Conservation (phyloP, 352 stramenopile species). For the Phytophthora chlamydospora region DNA sequence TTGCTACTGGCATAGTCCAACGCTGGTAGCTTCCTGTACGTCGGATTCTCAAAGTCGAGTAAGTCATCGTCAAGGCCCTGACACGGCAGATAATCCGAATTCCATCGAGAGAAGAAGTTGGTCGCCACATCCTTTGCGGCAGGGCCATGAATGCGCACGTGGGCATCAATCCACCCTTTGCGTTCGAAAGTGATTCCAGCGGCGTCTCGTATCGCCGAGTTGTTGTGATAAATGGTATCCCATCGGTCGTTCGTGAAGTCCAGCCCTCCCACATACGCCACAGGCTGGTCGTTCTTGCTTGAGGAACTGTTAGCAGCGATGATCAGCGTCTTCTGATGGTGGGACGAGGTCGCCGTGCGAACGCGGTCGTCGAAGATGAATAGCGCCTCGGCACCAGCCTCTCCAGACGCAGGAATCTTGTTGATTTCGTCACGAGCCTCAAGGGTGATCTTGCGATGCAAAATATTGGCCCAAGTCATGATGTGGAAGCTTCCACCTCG, state of each 20-base stretch:
- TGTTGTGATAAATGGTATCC: slow-evolving; percentile 60
- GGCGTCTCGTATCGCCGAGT: slow-evolving; percentile 35
- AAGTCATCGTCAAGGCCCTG: slow-evolving; percentile 34
- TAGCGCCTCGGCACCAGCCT: slow-evolving; percentile 21
- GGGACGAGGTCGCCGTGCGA: slow-evolving; percentile 28
- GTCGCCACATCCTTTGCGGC: slow-evolving; percentile 49
- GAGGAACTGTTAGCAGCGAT: slow-evolving; percentile 24
- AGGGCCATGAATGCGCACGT: slow-evolving; percentile 47
- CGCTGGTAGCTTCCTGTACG: slow-evolving; percentile 10
- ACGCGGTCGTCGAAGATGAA: slow-evolving; percentile 64
- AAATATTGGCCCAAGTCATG: slow-evolving; percentile 54
- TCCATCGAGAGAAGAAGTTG: slow-evolving; percentile 63
- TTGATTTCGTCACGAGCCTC: slow-evolving; percentile 48
- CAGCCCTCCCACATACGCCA: slow-evolving; percentile 56
- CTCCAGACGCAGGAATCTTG: slow-evolving; percentile 11
- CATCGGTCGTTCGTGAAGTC: slow-evolving; percentile 60
- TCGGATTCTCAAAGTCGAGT: slow-evolving; percentile 50
- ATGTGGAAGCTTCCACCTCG: slow-evolving; percentile 44
- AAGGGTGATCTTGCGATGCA: slow-evolving; percentile 43
- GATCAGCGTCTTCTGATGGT: slow-evolving; percentile 62
- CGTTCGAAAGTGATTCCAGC: slow-evolving; percentile 39
- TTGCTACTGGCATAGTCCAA: slow-evolving; percentile 7
- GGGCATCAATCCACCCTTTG: slow-evolving; percentile 61
- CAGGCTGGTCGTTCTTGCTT: slow-evolving; percentile 12
- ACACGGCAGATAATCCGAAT: slow-evolving; percentile 35